Percentiles rank a stretch among this genome's conserved stretches.
phyloP scores from a whole-genome alignment of 164 flowering plant species.

The Protea cynaroides region DNA sequence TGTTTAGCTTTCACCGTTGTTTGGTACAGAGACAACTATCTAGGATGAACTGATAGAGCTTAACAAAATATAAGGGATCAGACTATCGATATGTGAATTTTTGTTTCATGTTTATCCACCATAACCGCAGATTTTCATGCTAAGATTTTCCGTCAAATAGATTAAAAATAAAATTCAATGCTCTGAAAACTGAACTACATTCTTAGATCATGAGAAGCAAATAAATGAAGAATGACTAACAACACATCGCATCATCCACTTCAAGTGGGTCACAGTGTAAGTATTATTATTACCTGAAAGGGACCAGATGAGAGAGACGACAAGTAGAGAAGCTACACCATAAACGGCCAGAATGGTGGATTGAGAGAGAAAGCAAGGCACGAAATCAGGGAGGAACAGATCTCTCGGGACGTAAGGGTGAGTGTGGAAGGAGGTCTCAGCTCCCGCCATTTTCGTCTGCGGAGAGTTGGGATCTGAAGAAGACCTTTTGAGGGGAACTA shows the following conservation, averaged over 20 bases:
- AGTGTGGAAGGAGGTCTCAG: neutral
- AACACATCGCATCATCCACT: too few relatives aligned
- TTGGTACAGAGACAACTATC: too few relatives aligned
- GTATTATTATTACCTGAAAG: slow-evolving; percentile 41
- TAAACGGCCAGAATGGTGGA: slow-evolving; percentile 50
- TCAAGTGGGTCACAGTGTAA: too few relatives aligned
- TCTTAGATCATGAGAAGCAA: neutral
- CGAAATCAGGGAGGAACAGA: slow-evolving; percentile 54
- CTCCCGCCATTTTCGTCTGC: slow-evolving; percentile 3
- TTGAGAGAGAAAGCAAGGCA: slow-evolving; percentile 44
- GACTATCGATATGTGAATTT: too few relatives aligned
- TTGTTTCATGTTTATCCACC: too few relatives aligned
- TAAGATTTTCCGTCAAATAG: too few relatives aligned
- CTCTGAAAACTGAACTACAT: neutral
- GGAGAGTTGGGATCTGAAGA: neutral
- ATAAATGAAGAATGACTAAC: neutral
- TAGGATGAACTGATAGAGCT: too few relatives aligned
- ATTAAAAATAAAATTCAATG: neutral
- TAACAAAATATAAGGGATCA: too few relatives aligned
- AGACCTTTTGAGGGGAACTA: too few relatives aligned
- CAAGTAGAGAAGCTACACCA: slow-evolving; percentile 39
- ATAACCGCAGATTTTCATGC: too few relatives aligned
- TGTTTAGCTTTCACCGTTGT: too few relatives aligned
- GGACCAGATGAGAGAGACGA: slow-evolving; percentile 53
- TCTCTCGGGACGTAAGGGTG: slow-evolving; percentile 78